These are phyloP conservation scores for Diaporthe amygdali DNA, from an alignment of 2,329 filamentous ascomycete genomes.

Conservation along the genomic window DNA sequence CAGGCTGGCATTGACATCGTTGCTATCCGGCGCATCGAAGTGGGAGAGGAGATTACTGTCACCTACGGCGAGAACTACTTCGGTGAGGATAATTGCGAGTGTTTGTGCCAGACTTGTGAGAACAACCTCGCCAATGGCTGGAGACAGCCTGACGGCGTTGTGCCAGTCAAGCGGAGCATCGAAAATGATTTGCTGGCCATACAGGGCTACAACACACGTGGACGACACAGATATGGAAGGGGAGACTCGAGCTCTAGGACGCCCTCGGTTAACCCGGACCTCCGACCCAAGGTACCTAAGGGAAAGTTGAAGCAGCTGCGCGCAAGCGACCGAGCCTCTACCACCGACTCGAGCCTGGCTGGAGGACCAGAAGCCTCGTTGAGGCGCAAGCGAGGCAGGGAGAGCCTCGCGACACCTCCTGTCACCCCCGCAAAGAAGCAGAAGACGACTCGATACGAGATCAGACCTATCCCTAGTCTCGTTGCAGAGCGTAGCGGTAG, in stretches of 20 bases:
- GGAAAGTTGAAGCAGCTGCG: slow-evolving; percentile 40
- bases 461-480: slow-evolving; percentile 32
- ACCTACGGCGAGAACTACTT: slow-evolving; percentile 97
- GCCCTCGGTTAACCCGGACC: slow-evolving; percentile 61
- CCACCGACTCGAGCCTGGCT: slow-evolving; percentile 38
- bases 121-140: slow-evolving; percentile 79
- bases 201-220: slow-evolving; percentile 62
- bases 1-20: slow-evolving; percentile 90
- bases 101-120: slow-evolving; percentile 89
- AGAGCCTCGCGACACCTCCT: slow-evolving; percentile 57
- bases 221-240: slow-evolving; percentile 57
- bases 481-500: slow-evolving; percentile 42
- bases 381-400: slow-evolving; percentile 49
- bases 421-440: slow-evolving; percentile 59
- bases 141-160: slow-evolving; percentile 60
- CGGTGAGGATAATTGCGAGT: slow-evolving; percentile 93
- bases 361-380: slow-evolving; percentile 31
- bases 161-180: slow-evolving; percentile 55
- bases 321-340: slow-evolving; percentile 38
- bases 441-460: slow-evolving; percentile 42
- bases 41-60: slow-evolving; percentile 95
- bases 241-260: slow-evolving; percentile 57
- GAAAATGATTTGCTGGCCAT: slow-evolving; percentile 50
- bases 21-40: slow-evolving; percentile 78
- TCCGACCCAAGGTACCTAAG: slow-evolving; percentile 56